A percentile compares a stretch with the other conserved stretches of the same genome.
These are phyloP conservation scores for Myriosclerotinia scirpicola DNA, from an alignment of 2,329 filamentous ascomycete species.

Conservation along the genomic window DNA sequence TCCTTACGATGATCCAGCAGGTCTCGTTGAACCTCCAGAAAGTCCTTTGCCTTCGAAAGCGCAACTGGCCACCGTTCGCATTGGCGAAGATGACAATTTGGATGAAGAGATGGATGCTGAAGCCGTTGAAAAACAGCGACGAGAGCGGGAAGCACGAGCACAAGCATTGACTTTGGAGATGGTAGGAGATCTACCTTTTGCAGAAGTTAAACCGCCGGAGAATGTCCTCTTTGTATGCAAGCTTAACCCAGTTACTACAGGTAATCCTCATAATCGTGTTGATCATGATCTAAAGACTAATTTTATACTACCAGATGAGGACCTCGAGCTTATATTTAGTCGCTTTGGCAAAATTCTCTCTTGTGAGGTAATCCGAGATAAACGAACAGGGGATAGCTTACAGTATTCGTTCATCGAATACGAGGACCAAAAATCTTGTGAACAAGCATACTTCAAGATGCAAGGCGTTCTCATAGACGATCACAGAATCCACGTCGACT, in stretches of 20 bases:
- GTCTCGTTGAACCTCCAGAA: slow-evolving; percentile 71
- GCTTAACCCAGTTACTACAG: slow-evolving; percentile 89
- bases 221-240: slow-evolving; percentile 99
- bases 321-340: slow-evolving; percentile 93
- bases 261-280: slow-evolving; percentile 38
- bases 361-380: slow-evolving; percentile 94
- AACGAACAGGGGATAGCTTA: slow-evolving; percentile 88
- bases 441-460: slow-evolving; percentile 98
- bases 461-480: slow-evolving; percentile 96
- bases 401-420: slow-evolving; percentile 99
- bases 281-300: slow-evolving; percentile 21
- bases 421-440: slow-evolving; percentile 86
- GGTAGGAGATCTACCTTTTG: slow-evolving; percentile 95
- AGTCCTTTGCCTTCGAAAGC: slow-evolving; percentile 81
- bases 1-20: slow-evolving; percentile 79
- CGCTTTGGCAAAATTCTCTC: slow-evolving; percentile 94
- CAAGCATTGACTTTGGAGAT: slow-evolving; percentile 95
- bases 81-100: slow-evolving; percentile 83
- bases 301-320: slow-evolving; percentile 61
- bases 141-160: slow-evolving; percentile 87
- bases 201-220: slow-evolving; percentile 94
- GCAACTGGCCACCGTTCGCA: slow-evolving; percentile 87
- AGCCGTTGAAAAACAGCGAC: slow-evolving; percentile 71
- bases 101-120: slow-evolving; percentile 76
- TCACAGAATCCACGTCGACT: slow-evolving; percentile 96